Evolutionary conservation across 805 yeast species (phyloP), one percentile per base, ranked within the genome.

Genomic region (Zygotorulaspora danielsina): DNA sequence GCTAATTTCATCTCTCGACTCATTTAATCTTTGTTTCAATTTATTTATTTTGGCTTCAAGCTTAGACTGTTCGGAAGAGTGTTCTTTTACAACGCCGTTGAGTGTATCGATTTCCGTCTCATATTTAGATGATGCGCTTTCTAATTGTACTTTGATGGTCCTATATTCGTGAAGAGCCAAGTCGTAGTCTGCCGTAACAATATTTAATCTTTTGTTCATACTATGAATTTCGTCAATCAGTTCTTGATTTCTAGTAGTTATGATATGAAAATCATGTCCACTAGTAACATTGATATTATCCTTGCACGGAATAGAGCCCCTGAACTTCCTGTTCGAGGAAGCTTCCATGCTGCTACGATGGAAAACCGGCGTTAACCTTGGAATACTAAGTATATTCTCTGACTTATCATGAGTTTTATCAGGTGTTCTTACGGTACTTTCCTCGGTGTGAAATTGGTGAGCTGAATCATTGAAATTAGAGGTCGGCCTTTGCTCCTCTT

Each of bases 1-100:
- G 19, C 49, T 48, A 10, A 59, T 41, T 41, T 59, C 64, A 42
- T 54, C 53, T 20, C 44, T 45, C 6, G 42, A 20, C 35, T 55
- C 59, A 17, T 43, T 42, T 6, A 52, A 29, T 32, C 45, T 49
- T 12, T 26, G 38, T 21, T 48, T 55, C n/a, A 54, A 34, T 16
- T 36, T 45, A 2, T 45, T 39, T 4, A 48, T 44, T 26, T 34
- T 46, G 9, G 41, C 45, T 19, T 32, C 44, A 2, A 46, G 20
- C 15, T 18, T 45, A 6, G 45, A 43, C 8, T 41, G 44, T 30
- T 51, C 57, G 8, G 17, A 18, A 10, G 27, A 26, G 3, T 39
- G 17, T 8, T 22, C 25, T 3, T 34, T 44, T 3, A 44, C 13
- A 11, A 44, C 41, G 13, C 34, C 36, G 4, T 34, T 19, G 5